Conservation (phyloP, 2,329 filamentous ascomycete species). For the Aspergillus awamori region DNA sequence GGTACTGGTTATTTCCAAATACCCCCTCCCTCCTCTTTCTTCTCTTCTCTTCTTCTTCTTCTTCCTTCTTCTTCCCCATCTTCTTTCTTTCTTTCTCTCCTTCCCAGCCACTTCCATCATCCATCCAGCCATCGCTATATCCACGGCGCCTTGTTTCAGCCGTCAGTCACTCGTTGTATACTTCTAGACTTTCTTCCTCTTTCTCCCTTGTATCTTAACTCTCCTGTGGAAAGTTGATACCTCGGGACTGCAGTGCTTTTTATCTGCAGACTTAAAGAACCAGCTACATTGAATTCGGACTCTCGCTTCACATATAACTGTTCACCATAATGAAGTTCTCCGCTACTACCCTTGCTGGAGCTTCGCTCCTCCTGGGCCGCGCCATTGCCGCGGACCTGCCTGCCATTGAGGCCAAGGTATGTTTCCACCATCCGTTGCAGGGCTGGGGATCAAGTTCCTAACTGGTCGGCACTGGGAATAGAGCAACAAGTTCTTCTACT, state of each 20-base stretch:
- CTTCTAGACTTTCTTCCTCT: constrained; percentile 11
- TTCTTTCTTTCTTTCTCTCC: constrained; percentile 10
- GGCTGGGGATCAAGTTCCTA: not conserved
- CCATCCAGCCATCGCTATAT: constrained; percentile 5
- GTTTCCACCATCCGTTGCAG: not conserved
- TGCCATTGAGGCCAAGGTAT: constrained; percentile 66
- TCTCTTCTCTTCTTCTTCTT: constrained; percentile 17
- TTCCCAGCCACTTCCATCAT: constrained; percentile 5
- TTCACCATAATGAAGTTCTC: constrained; percentile 58
- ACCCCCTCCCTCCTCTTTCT: constrained; percentile 12
- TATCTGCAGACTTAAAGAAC: constrained; percentile 12
- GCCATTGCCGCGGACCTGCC: constrained; percentile 60
- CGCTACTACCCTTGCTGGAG: constrained; percentile 50
- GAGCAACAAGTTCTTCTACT: constrained; percentile 88
- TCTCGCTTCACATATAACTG: constrained; percentile 12
- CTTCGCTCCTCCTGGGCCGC: constrained; percentile 56
- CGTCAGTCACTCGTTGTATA: constrained; percentile 29
- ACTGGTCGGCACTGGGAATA: constrained; percentile 32
- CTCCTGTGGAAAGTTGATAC: constrained; percentile 15
- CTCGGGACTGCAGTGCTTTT: constrained; percentile 14
- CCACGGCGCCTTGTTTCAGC: constrained; percentile 21
- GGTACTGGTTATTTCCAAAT: not conserved
- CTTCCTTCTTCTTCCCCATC: constrained; percentile 16
- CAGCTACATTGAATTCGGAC: constrained; percentile 13
- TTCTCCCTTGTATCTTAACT: not conserved